Conservation (phyloP, 2,329 filamentous ascomycete genomes). For the Pezicula radicicola region DNA sequence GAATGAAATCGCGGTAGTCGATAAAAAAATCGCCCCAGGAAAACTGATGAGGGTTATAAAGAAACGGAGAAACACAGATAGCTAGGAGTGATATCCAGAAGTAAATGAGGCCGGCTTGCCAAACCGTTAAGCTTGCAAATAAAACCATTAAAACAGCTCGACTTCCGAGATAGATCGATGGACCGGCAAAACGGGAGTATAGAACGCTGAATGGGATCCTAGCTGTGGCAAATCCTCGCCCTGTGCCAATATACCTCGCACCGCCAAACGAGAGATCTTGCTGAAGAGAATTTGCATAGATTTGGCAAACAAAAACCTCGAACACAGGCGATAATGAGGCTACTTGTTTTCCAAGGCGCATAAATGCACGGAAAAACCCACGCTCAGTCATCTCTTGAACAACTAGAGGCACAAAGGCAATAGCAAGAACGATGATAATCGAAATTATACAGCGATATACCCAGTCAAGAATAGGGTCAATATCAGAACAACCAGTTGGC, state of each 20-base stretch:
- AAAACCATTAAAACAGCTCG: slow-evolving; percentile 90
- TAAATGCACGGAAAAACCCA: slow-evolving; percentile 88
- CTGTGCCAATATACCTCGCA: slow-evolving; percentile 96
- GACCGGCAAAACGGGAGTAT: slow-evolving; percentile 94
- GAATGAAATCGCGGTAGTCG: slow-evolving; percentile 95
- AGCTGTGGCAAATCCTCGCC: slow-evolving; percentile 97
- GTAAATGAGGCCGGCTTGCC: slow-evolving; percentile 85
- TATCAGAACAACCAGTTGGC: slow-evolving; percentile 87
- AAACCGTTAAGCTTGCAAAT: slow-evolving; percentile 91
- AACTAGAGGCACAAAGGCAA: slow-evolving; percentile 89
- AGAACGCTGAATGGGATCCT: slow-evolving; percentile 96
- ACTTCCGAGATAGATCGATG: slow-evolving; percentile 92
- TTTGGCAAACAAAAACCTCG: slow-evolving; percentile 98
- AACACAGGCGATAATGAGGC: slow-evolving; percentile 93
- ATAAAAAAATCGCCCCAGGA: slow-evolving; percentile 99
- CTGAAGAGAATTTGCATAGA: slow-evolving; percentile 94
- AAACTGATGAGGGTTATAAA: slow-evolving; percentile 99
- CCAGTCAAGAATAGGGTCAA: slow-evolving; percentile 86
- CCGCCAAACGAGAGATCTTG: slow-evolving; percentile 95
- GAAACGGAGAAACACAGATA: slow-evolving; percentile 86
- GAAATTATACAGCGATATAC: slow-evolving; percentile 90
- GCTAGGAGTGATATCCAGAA: slow-evolving; percentile 95
- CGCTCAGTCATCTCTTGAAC: slow-evolving; percentile 96
- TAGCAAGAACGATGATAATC: slow-evolving; percentile 98
- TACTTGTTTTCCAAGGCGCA: slow-evolving; percentile 93